A percentile compares a stretch with the other conserved stretches of the same genome.
Conservation (phyloP, 345 rosid genomes). For the Litchi chinensis region DNA sequence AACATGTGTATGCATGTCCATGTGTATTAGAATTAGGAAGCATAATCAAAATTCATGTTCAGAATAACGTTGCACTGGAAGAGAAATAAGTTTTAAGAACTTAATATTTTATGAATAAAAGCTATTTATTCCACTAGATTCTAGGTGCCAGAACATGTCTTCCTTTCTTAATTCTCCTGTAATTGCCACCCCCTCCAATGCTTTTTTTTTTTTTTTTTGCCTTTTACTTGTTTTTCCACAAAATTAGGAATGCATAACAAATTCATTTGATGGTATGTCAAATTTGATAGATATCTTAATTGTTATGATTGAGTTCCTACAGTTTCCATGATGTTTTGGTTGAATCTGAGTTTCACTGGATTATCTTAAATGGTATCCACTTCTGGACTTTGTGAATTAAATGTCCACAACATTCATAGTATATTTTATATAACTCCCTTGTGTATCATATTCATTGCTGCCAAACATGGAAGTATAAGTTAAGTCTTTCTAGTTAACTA, state of each 20-base stretch:
- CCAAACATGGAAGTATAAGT: neutral
- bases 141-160: neutral
- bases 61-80: too few species aligned
- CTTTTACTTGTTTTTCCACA: neutral
- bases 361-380: neutral
- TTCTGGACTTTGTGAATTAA: neutral
- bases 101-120: neutral
- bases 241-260: too few species aligned
- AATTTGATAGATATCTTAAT: neutral
- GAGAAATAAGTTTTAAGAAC: neutral
- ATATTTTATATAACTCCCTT: neutral
- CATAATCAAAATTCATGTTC: neutral
- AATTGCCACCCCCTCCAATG: neutral
- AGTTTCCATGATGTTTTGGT: neutral
- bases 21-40: neutral
- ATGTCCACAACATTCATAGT: neutral
- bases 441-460: neutral
- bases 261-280: neutral
- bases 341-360: neutral
- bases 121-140: neutral
- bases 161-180: neutral
- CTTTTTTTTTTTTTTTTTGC: neutral
- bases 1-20: neutral
- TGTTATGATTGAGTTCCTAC: neutral
- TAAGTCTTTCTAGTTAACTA: neutral